Base-by-base conservation (phyloP, 305 asterid species). In the Fraxinus angustifolia region DNA sequence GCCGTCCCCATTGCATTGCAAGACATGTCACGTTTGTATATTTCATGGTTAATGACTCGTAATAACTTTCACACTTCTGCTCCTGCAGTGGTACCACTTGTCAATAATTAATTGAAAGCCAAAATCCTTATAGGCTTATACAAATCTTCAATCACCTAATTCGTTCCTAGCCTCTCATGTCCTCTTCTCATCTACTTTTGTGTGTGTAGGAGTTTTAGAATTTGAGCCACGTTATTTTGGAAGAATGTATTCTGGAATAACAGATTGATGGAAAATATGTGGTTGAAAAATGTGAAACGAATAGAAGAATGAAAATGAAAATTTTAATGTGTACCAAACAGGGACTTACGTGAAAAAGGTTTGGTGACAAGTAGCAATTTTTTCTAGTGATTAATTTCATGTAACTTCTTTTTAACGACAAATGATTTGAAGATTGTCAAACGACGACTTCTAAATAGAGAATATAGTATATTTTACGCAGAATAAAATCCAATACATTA, bases 21-120 rank as follows among this genome's bases (percentile, higher is more conserved):
- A 28, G 73, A 83, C 75, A 68, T 71, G 85, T 82, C 81, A 45
- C 78, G 60, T 35, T 45, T 23, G 76, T 78, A 82, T 81, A 80
- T 75, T 78, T 72, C 81, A 76, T 83, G 67, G 84, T 83, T 83
- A 81, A 85, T 77, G 77, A 31, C 30, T 8, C 56, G 56, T 12
- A 45, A 45, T 12, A 36, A 36, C 17, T 21, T 21, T 6, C 71
- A 21, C 4, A 21, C 33, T 21, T 60, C 16, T 60, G 70, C 26
- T 26, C 31, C 71, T 60, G 4, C 17, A 45, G 31, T 60, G 71
- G 71, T 60, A 60, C 33, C 71, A 21, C 71, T 60, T 60, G 33
- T 60, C 14, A 1, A 12, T 60, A 38, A 60, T 45, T 45, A 42
- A 17, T 21, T 60, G 12, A 7, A 60, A 60, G 4, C 70, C 31